Base-by-base conservation (phyloP, 129 eudicot species). In the Saposhnikovia divaricata region DNA sequence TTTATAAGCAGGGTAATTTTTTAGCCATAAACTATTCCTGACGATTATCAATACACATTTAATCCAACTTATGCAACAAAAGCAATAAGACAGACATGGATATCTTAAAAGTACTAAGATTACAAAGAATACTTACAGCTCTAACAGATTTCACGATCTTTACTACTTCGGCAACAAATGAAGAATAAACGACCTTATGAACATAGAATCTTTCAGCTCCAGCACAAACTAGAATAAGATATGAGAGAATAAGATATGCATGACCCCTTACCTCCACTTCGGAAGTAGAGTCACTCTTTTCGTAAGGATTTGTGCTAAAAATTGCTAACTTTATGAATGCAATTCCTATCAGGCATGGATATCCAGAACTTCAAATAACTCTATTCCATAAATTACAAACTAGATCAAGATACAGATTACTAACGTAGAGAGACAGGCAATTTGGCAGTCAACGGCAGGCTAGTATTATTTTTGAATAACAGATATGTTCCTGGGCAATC, bases 151-250 rank as follows among this genome's bases (percentile, higher is more conserved):
- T 95, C 61, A 95, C 99, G 57, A 92, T 95, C 84, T 88, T 89
- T 80, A 88, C 97, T 46, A 95, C 91, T 86, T 89, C 96, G 74
- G 93, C 92, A 85, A 92, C 91, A 84, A 95, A 95, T 63, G 89
- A 76, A 74, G 93, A 53, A 78, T 95, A 88, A 69, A 95, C 42
- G 75, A 90, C 95, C 69, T 85, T 89, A 78, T 95, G 99, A 77
- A 95, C 97, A 86, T 95, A 95, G 79, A 90, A 95, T 82, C 99
- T 84, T 90, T 95, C 99, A 69, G 99, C 99, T 23, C 99, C 99
- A 53, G 99, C 99, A 81, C 99, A 95, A 75, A 42, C 50, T n/a
- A n/a, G n/a, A n/a, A n/a, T n/a, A 31, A 1, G 34, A 1, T 31
- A 31, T 31, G 34, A 31, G 34, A 31, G 34, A 31, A 31, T 31